These are phyloP conservation scores for Boletus speciosus DNA, from an alignment of 768 basidiomycete genomes.

Conservation along the genomic window DNA sequence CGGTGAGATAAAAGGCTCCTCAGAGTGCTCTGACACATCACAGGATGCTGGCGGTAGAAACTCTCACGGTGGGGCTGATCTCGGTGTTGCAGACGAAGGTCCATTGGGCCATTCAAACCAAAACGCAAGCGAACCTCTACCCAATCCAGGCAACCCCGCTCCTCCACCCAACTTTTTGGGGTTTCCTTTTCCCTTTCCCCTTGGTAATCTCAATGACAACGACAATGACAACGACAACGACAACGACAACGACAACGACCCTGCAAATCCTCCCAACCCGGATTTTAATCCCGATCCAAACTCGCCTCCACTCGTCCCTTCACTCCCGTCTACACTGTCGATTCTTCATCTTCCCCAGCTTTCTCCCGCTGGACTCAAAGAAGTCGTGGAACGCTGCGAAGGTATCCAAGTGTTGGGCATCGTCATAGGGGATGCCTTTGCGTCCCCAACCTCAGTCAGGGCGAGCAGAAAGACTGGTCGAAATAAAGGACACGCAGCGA, in stretches of 20 bases:
- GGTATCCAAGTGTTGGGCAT: conserved; percentile 16
- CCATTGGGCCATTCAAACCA: conserved; percentile 1
- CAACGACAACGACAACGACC: background rate
- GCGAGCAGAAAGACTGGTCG: background rate
- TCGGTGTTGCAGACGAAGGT: background rate
- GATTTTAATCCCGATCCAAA: conserved; percentile 17
- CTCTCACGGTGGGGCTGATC: background rate
- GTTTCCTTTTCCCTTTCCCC: conserved; percentile 1
- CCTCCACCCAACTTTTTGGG: conserved; percentile 5
- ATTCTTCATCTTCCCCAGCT: conserved; percentile 22
- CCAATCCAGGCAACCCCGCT: conserved; percentile 2
- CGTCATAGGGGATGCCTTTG: conserved; percentile 13
- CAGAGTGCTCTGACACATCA: conserved; percentile 9
- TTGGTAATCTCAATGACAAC: conserved; percentile 1
- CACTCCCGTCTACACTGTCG: conserved; percentile 35
- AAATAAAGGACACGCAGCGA: background rate
- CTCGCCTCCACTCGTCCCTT: conserved; percentile 28
- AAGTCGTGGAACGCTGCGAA: conserved; percentile 21
- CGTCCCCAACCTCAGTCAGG: background rate
- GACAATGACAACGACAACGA: background rate
- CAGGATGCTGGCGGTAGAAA: conserved; percentile 2
- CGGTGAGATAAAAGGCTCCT: conserved; percentile 31
- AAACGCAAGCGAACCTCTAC: background rate
- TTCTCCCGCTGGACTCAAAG: conserved; percentile 18
- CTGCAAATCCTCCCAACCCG: background rate